A percentile compares a stretch with the other conserved stretches of the same genome.
Evolutionary conservation across 352 stramenopile species (phyloP).

Genomic region (Globisporangium radiosum): DNA sequence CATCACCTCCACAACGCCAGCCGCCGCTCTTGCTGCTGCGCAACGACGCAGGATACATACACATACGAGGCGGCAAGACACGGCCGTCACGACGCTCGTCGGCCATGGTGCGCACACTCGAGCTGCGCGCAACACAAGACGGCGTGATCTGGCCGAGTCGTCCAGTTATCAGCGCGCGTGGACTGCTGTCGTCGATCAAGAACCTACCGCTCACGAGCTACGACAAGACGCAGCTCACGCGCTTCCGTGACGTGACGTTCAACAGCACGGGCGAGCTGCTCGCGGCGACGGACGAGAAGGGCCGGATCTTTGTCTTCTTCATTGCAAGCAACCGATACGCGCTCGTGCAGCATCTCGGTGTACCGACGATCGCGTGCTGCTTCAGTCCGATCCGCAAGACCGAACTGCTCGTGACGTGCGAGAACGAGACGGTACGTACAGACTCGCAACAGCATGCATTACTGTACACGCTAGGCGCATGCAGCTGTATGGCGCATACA

Average conservation of each 20-base stretch:
- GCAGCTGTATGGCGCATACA: too few relatives aligned
- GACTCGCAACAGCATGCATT: too few relatives aligned
- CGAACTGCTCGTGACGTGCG: conserved; percentile 79
- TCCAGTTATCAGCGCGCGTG: conserved; percentile 59
- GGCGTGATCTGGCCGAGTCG: conserved; percentile 71
- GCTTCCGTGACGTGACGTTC: conserved; percentile 65
- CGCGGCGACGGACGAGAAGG: conserved; percentile 67
- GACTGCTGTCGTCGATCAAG: conserved; percentile 55
- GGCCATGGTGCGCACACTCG: conserved; percentile 58
- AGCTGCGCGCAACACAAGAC: conserved; percentile 57
- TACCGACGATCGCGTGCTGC: conserved; percentile 47
- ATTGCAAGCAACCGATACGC: conserved; percentile 68
- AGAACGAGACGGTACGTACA: conserved; percentile 59
- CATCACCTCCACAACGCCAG: too few relatives aligned
- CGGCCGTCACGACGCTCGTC: not conserved
- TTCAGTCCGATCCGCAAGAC: conserved; percentile 62
- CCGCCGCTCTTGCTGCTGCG: not conserved
- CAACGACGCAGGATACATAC: too few relatives aligned
- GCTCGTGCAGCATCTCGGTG: conserved; percentile 64
- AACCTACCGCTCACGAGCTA: conserved; percentile 63
- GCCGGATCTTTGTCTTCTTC: conserved; percentile 77
- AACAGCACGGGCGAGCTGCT: conserved; percentile 58
- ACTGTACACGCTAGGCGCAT: too few relatives aligned
- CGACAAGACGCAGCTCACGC: conserved; percentile 32
- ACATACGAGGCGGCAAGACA: too few relatives aligned